Base-by-base conservation (phyloP, 2,329 filamentous ascomycete species). In the Cyanodermella asteris region DNA sequence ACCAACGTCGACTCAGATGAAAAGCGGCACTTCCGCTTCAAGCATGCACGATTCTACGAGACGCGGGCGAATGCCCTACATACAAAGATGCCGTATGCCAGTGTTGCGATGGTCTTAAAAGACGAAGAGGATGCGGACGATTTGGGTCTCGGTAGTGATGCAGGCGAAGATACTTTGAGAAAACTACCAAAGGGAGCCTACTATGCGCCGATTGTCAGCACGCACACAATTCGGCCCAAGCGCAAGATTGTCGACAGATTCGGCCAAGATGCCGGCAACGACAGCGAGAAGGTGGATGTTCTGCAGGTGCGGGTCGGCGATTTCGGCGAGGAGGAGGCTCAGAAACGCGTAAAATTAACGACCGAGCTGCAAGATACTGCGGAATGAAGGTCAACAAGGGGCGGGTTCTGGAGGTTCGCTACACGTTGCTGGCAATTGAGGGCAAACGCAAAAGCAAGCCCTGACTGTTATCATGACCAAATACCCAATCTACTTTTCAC, bases 31-130 rank as follows among this genome's bases (percentile, higher is more conserved):
- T 34, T 31, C 24, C 58, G 56, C 26, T 68, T 54, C 43, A 55
- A 63, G 27, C 59, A 61, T 27, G 39, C 63, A 13, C 60, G 65
- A 18, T 62, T 56, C n/a, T 72, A 70, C 42, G 63, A 66, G 31
- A 67, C 64, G 2, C 55, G 50, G 27, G 48, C 54, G 13, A 64
- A 68, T 37, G 45, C 48, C 5, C 50, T 59, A 23, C 55, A 59
- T 31, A 47, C 51, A 3, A 49, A 56, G 5, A 52, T 64, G 29
- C 53, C 54, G 16, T 65, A 61, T 35, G 56, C 54, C 30, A 61
- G 69, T 27, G 49, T 71, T 17, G 66, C 62, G 2, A 28, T 72
- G 24, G 60, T 63, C 1, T 42, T 72, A 17, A 62, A 66, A 37
- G 56, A 70, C 34, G 50, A 53, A 16, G 26, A 30, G 3, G 39